These are phyloP conservation scores for Ceratocystis colombiana DNA, from an alignment of 2,329 filamentous ascomycete species.

Conservation along the genomic window DNA sequence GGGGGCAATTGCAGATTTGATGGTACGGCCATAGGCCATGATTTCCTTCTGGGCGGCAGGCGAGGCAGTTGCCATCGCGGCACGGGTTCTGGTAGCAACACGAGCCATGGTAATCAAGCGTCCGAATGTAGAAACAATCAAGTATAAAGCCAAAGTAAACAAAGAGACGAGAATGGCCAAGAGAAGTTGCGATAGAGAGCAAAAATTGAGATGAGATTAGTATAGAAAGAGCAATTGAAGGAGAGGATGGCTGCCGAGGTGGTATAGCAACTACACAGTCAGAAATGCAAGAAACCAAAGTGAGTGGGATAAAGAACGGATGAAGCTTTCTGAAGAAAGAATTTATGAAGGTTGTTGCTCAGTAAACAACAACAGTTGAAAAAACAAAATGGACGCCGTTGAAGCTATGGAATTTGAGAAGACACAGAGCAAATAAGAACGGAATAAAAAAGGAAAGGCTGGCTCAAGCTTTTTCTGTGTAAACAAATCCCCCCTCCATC, in stretches of 20 bases:
- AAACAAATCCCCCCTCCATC: conserved; percentile 7
- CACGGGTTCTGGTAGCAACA: conserved; percentile 23
- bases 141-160: background rate
- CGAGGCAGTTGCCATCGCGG: conserved; percentile 20
- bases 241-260: background rate
- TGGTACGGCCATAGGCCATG: conserved; percentile 24
- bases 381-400: background rate
- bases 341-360: background rate
- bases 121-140: conserved; percentile 1
- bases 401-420: background rate
- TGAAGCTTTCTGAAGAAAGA: background rate
- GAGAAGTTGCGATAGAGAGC: background rate
- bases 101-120: conserved; percentile 23
- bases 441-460: background rate
- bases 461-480: background rate
- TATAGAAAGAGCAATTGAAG: background rate
- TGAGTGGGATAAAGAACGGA: background rate
- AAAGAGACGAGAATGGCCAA: conserved; percentile 11
- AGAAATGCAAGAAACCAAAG: background rate
- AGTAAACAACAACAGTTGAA: background rate
- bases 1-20: conserved; percentile 27
- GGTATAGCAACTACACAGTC: background rate
- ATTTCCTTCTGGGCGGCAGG: conserved; percentile 22
- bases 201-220: background rate
- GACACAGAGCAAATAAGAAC: too few relatives aligned